Evolutionary conservation across 75 land plant species (phyloP).

Genomic region (Isoetes taiwanensis): DNA sequence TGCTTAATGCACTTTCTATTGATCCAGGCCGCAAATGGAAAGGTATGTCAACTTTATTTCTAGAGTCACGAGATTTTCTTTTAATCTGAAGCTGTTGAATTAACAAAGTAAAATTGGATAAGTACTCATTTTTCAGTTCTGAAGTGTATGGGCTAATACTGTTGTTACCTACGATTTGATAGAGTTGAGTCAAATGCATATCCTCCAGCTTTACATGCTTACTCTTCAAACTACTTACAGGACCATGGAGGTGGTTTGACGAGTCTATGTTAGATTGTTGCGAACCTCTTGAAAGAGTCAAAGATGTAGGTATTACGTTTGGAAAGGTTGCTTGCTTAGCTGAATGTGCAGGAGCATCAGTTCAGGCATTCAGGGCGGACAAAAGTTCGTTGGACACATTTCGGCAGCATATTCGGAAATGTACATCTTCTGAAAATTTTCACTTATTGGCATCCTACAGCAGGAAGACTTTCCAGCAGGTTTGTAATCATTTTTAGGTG

Average conservation of each 20-base stretch:
- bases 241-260: conserved; percentile 98
- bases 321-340: conserved; percentile 65
- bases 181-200: too few species aligned
- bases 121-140: too few species aligned
- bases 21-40: conserved; percentile 90
- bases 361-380: conserved; percentile 46
- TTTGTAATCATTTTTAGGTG: conserved; percentile 8
- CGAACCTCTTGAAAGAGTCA: conserved; percentile 67
- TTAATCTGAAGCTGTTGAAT: not conserved
- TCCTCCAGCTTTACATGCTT: too few species aligned
- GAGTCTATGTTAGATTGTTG: conserved; percentile 90
- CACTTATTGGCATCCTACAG: conserved; percentile 79
- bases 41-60: conserved; percentile 23
- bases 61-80: not conserved
- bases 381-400: conserved; percentile 47
- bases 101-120: not conserved
- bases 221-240: too few species aligned
- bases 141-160: not conserved
- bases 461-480: conserved; percentile 59
- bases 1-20: conserved; percentile 75
- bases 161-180: too few species aligned
- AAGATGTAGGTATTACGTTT: conserved; percentile 62
- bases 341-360: conserved; percentile 66
- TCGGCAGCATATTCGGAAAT: conserved; percentile 35
- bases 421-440: conserved; percentile 54